Evolutionary conservation across 768 basidiomycete genomes (phyloP).

Genomic region (Auriscalpium vulgare): DNA sequence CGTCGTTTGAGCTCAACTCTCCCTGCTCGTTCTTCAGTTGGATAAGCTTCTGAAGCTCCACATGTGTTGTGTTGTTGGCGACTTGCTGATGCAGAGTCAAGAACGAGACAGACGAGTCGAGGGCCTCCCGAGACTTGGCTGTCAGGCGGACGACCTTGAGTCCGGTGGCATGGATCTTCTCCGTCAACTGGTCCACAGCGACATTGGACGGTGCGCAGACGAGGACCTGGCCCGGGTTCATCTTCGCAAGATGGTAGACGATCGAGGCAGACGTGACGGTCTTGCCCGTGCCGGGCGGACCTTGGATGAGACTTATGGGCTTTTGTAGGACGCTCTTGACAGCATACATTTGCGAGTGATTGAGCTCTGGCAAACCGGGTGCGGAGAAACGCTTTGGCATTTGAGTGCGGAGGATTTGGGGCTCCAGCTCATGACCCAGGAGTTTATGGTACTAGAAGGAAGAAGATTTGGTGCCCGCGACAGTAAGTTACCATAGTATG

Average conservation of each 20-base stretch:
- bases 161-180: constrained; percentile 99
- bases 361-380: constrained; percentile 94
- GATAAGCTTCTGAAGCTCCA: constrained; percentile 96
- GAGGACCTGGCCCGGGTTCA: constrained; percentile 99
- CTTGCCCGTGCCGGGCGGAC: constrained; percentile 97
- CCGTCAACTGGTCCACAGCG: constrained; percentile 97
- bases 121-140: constrained; percentile 95
- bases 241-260: constrained; percentile 97
- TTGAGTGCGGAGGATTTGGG: constrained; percentile 81
- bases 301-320: constrained; percentile 95
- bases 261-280: constrained; percentile 99
- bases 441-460: constrained; percentile 86
- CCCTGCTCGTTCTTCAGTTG: constrained; percentile 97
- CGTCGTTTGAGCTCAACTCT: constrained; percentile 92
- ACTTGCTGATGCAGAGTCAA: constrained; percentile 96
- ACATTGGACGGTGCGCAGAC: constrained; percentile 99
- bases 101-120: constrained; percentile 93
- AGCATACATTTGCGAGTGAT: constrained; percentile 99
- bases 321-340: constrained; percentile 99
- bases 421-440: constrained; percentile 94
- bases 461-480: constrained; percentile 8
- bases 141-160: constrained; percentile 96
- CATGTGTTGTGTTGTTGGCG: constrained; percentile 90
- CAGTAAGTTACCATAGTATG: not conserved
- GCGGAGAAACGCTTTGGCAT: constrained; percentile 98